phyloP scores from a whole-genome alignment of 768 basidiomycete species.

The Ramaria sp. region DNA sequence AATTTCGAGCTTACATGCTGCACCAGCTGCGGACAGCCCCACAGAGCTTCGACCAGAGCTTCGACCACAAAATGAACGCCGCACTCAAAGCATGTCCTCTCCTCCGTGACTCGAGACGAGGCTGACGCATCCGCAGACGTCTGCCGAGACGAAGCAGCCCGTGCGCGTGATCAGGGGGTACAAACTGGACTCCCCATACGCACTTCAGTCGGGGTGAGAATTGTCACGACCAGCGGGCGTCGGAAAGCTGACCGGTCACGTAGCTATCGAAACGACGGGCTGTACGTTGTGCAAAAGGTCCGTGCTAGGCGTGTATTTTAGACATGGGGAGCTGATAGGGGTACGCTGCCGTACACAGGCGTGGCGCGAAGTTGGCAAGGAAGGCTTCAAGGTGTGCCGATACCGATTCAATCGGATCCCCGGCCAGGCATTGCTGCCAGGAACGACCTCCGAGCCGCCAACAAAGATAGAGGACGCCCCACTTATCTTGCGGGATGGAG shows the following conservation, averaged over 20 bases:
- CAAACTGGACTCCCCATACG: constrained; percentile 63
- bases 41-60: constrained; percentile 76
- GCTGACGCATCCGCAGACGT: constrained; percentile 34
- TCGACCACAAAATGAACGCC: constrained; percentile 62
- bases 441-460: constrained; percentile 20
- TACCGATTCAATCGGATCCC: constrained; percentile 68
- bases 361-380: constrained; percentile 62
- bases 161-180: constrained; percentile 82
- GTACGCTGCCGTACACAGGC: constrained; percentile 31
- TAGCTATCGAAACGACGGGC: constrained; percentile 84
- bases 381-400: constrained; percentile 71
- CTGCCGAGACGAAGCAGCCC: constrained; percentile 71
- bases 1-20: not conserved
- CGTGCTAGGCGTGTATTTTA: constrained; percentile 68
- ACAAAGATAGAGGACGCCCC: constrained; percentile 5
- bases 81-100: constrained; percentile 42
- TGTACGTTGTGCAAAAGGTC: too few species aligned
- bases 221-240: too few species aligned
- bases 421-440: constrained; percentile 42
- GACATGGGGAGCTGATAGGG: not conserved
- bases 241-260: too few species aligned
- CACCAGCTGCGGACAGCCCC: constrained; percentile 78
- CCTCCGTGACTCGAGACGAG: not conserved
- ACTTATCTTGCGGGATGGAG: not conserved
- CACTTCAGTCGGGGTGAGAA: constrained; percentile 64